These are phyloP conservation scores for Saccharomycopsis sp. DNA, from an alignment of 805 yeast genomes.

Conservation along the genomic window DNA sequence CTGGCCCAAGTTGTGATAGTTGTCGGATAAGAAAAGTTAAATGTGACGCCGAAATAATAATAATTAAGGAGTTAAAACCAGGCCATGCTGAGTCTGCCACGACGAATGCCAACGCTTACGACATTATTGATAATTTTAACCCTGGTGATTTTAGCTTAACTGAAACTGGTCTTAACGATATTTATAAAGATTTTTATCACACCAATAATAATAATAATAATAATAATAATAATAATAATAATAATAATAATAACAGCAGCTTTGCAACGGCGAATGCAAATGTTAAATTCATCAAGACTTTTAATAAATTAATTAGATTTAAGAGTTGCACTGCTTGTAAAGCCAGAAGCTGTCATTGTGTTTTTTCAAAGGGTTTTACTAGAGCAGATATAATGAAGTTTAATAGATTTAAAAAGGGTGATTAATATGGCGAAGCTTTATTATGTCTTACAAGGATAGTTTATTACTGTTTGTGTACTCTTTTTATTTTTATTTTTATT, in stretches of 20 bases:
- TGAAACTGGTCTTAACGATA: constrained; percentile 4
- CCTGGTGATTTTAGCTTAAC: constrained; percentile 13
- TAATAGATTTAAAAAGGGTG: constrained; percentile 28
- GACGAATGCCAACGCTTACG: constrained; percentile 17
- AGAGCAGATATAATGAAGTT: constrained; percentile 47
- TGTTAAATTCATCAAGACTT: constrained; percentile 24
- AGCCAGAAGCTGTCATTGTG: constrained; percentile 39
- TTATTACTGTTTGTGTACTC: too few relatives aligned
- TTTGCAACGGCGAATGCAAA: constrained; percentile 2
- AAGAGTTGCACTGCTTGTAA: constrained; percentile 50
- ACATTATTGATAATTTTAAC: constrained; percentile 4
- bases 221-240: too few relatives aligned
- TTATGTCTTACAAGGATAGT: too few relatives aligned
- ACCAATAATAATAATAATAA: too few relatives aligned
- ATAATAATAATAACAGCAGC: too few relatives aligned
- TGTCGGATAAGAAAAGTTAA: constrained; percentile 65
- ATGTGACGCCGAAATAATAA: constrained; percentile 54
- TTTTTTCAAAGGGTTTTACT: constrained; percentile 59
- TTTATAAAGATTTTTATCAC: constrained; percentile 6
- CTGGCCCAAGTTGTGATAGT: constrained; percentile 70
- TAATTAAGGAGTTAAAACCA: constrained; percentile 10
- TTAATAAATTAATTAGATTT: constrained; percentile 38
- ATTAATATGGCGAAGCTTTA: too few relatives aligned
- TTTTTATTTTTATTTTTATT: too few relatives aligned
- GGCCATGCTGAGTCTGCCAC: constrained; percentile 11